phyloP scores from a whole-genome alignment of 169 alveolate genomes.

The Cystoisospora suis region DNA sequence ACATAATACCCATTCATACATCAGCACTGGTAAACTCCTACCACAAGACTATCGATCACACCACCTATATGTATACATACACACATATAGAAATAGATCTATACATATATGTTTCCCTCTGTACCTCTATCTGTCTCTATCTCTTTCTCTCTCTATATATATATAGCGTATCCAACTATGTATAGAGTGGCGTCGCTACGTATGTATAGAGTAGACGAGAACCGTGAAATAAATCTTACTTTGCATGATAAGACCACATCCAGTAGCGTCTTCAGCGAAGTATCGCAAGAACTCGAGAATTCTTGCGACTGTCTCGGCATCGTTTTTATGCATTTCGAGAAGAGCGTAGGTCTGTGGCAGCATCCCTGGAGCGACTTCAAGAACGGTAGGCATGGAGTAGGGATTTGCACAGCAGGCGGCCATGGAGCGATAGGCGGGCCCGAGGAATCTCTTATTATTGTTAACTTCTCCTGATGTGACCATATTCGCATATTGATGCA shows the following conservation, averaged over 20 bases:
- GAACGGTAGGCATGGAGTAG: slow-evolving; percentile 75
- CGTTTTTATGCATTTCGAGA: slow-evolving; percentile 76
- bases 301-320: slow-evolving; percentile 74
- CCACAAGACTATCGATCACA: too few relatives aligned
- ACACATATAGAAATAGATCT: background rate
- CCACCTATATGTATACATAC: background rate
- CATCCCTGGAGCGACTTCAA: slow-evolving; percentile 70
- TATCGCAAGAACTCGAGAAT: slow-evolving; percentile 77
- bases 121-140: background rate
- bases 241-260: slow-evolving; percentile 69
- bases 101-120: background rate
- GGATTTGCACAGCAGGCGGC: slow-evolving; percentile 83
- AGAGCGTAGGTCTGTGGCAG: slow-evolving; percentile 72
- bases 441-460: slow-evolving; percentile 75
- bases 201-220: background rate
- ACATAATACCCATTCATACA: background rate
- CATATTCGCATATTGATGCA: slow-evolving; percentile 80
- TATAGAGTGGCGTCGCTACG: too few relatives aligned
- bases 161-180: background rate
- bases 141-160: background rate
- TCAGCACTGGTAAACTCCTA: too few relatives aligned
- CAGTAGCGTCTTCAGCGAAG: slow-evolving; percentile 79
- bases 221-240: background rate
- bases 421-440: slow-evolving; percentile 80
- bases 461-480: slow-evolving; percentile 72